A percentile compares a stretch with the other conserved stretches of the same genome.
Conservation (phyloP, 164 flowering plant species). For the Litsea cubeba region DNA sequence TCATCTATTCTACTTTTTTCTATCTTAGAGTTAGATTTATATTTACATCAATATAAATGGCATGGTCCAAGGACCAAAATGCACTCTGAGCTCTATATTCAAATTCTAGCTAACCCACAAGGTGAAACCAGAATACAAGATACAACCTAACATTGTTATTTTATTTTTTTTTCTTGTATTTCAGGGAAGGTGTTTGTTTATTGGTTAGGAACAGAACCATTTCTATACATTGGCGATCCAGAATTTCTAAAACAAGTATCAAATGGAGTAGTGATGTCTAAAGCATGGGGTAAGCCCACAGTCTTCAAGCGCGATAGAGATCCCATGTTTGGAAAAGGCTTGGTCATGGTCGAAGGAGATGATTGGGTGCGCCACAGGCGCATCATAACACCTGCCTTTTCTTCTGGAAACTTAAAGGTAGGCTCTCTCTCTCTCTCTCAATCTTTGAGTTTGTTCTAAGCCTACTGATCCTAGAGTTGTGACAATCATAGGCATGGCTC, state of each 20-base stretch:
- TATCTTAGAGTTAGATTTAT: not conserved
- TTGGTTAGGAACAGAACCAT: constrained; percentile 93
- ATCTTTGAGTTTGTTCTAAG: not conserved
- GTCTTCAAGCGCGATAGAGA: constrained; percentile 71
- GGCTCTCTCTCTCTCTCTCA: not conserved
- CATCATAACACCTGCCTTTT: constrained; percentile 68
- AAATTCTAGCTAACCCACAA: not conserved
- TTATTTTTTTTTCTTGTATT: not conserved
- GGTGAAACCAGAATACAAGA: not conserved
- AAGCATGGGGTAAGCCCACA: constrained; percentile 87
- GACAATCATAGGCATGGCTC: not conserved
- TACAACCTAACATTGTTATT: not conserved
- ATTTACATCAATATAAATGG: not conserved
- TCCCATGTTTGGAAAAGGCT: constrained; percentile 87
- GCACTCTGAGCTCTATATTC: too few relatives aligned
- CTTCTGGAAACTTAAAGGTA: constrained; percentile 67
- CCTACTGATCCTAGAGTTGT: not conserved
- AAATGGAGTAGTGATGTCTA: constrained; percentile 39
- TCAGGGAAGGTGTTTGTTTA: constrained; percentile 80
- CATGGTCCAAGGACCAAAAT: not conserved
- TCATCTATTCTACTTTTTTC: too few relatives aligned
- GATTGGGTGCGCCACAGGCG: constrained; percentile 76
- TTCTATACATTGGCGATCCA: constrained; percentile 78
- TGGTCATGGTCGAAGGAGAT: constrained; percentile 76
- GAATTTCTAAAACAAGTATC: constrained; percentile 62